Percentiles rank a stretch among this genome's conserved stretches.
These are phyloP conservation scores for Trichosanthes truncata DNA, from an alignment of 306 rosid genomes.

Conservation along the genomic window DNA sequence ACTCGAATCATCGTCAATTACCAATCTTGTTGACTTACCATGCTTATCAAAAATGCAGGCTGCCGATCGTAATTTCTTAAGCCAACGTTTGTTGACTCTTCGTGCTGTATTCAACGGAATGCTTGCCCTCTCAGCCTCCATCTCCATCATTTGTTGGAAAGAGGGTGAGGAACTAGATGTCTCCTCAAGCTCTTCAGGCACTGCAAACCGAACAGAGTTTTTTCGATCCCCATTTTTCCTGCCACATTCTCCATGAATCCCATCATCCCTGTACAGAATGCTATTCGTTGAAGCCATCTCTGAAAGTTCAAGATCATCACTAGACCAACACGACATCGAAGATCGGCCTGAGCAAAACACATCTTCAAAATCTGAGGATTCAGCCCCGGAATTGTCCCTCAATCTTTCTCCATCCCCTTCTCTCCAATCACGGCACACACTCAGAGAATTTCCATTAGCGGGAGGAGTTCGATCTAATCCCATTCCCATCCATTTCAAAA, in stretches of 20 bases:
- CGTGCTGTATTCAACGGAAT: slow-evolving; percentile 3
- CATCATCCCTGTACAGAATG: slow-evolving; percentile 24
- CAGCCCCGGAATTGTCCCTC: slow-evolving; percentile 27
- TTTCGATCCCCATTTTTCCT: slow-evolving; percentile 25
- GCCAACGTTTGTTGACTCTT: slow-evolving; percentile 48
- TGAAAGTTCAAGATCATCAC: slow-evolving; percentile 19
- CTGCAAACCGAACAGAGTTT: slow-evolving; percentile 17
- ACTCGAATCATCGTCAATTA: slow-evolving; percentile 13
- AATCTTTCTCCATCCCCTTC: slow-evolving; percentile 33
- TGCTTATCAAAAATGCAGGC: slow-evolving; percentile 49
- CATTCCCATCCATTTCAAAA: slow-evolving; percentile 53
- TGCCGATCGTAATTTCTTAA: slow-evolving; percentile 50
- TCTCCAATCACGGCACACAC: slow-evolving; percentile 11
- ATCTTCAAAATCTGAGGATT: slow-evolving; percentile 22
- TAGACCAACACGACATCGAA: slow-evolving; percentile 31
- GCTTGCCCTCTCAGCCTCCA: slow-evolving; percentile 18
- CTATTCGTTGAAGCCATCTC: slow-evolving; percentile 25
- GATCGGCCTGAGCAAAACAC: slow-evolving; percentile 51
- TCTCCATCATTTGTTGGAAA: slow-evolving; percentile 21
- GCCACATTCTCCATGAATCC: slow-evolving; percentile 13
- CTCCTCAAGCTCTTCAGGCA: slow-evolving; percentile 18
- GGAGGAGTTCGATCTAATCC: slow-evolving; percentile 25
- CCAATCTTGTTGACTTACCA: slow-evolving; percentile 10
- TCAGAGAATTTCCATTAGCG: slow-evolving; percentile 17
- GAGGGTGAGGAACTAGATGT: slow-evolving; percentile 24